Conservation (phyloP, 371 early-diverging fungal species). For the Mortierella sp. region DNA sequence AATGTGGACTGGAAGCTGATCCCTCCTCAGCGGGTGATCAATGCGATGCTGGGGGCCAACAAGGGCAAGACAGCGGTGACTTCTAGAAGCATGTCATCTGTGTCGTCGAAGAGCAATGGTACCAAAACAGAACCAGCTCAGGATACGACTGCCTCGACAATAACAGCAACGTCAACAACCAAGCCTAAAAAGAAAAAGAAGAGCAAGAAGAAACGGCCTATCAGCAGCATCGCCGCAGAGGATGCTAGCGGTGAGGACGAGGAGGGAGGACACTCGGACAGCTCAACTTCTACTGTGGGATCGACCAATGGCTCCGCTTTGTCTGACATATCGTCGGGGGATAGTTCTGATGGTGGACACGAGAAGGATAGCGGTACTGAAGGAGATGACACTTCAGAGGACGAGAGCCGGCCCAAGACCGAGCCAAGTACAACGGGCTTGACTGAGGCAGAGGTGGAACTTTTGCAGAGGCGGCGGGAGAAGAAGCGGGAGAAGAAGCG, state of each 20-base stretch:
- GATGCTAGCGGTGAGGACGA: slow-evolving; percentile 25
- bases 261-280: not conserved
- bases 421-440: not conserved
- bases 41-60: slow-evolving; percentile 30
- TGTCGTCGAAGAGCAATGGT: not conserved
- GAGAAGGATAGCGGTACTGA: not conserved
- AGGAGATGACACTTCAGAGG: not conserved
- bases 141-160: not conserved
- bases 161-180: not conserved
- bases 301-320: not conserved
- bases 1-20: slow-evolving; percentile 50
- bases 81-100: not conserved
- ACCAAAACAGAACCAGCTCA: not conserved
- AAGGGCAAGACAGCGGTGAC: not conserved
- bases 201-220: slow-evolving; percentile 45
- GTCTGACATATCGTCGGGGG: not conserved
- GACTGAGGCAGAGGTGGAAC: slow-evolving; percentile 20
- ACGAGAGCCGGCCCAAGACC: not conserved
- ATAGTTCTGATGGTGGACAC: not conserved
- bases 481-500: slow-evolving; percentile 47
- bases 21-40: slow-evolving; percentile 45
- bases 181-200: slow-evolving; percentile 51
- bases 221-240: slow-evolving; percentile 18
- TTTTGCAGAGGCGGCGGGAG: slow-evolving; percentile 25
- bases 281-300: not conserved